Conservation (phyloP, 2,329 filamentous ascomycete species). For the Lecanoromycetidae sp. region DNA sequence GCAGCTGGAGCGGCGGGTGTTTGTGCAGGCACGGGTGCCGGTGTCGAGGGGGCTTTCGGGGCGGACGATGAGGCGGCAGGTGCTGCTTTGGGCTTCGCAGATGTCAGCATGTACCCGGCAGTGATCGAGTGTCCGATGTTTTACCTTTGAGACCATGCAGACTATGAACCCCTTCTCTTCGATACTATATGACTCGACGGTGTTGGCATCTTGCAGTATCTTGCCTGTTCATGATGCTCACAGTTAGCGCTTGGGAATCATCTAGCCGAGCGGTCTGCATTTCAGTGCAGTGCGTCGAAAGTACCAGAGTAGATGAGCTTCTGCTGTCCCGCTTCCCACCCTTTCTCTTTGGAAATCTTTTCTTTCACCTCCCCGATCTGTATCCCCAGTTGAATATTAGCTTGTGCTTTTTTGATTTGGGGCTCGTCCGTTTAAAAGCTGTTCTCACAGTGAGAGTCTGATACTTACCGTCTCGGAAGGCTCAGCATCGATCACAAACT, state of each 20-base stretch:
- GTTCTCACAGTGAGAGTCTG: background rate
- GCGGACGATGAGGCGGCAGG: slow-evolving; percentile 33
- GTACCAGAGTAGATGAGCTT: slow-evolving; percentile 97
- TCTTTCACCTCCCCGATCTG: slow-evolving; percentile 85
- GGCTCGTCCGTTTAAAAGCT: slow-evolving; percentile 16
- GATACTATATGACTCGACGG: slow-evolving; percentile 92
- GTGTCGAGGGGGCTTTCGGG: slow-evolving; percentile 43
- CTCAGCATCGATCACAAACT: slow-evolving; percentile 93
- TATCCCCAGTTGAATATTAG: slow-evolving; percentile 13
- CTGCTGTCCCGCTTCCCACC: slow-evolving; percentile 79
- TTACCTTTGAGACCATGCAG: slow-evolving; percentile 94
- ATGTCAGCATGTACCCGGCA: slow-evolving; percentile 15
- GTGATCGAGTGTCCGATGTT: slow-evolving; percentile 17
- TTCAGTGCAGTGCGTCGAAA: too few relatives aligned
- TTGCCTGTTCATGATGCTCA: slow-evolving; percentile 54
- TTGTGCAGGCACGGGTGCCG: slow-evolving; percentile 34
- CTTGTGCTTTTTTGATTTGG: background rate
- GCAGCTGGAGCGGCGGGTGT: slow-evolving; percentile 42
- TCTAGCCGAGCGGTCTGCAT: too few relatives aligned
- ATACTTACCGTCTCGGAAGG: slow-evolving; percentile 72
- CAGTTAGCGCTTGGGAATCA: too few relatives aligned
- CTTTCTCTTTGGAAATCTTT: slow-evolving; percentile 83
- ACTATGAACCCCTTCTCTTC: slow-evolving; percentile 99
- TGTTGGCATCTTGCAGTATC: slow-evolving; percentile 95
- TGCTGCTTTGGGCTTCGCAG: slow-evolving; percentile 47